Evolutionary conservation across 257 asterid genomes (phyloP).

Genomic region (Ilex aquifolium): DNA sequence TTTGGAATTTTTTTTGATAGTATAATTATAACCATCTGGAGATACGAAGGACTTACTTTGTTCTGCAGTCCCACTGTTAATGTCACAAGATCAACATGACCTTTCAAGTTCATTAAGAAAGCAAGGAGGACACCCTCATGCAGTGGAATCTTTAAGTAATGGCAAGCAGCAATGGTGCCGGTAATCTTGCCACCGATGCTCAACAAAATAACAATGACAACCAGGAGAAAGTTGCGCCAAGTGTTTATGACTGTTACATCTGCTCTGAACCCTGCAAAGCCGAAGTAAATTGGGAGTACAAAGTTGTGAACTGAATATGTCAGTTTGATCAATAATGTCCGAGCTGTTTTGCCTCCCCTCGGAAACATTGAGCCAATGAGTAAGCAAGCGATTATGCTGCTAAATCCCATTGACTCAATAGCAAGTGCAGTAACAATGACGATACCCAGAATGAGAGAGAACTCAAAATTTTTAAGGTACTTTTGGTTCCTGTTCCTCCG

Average conservation of each 20-base stretch:
- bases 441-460: slow-evolving; percentile 55
- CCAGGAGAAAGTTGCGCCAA: slow-evolving; percentile 39
- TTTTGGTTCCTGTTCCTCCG: slow-evolving; percentile 67
- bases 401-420: slow-evolving; percentile 71
- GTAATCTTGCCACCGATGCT: slow-evolving; percentile 91
- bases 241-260: slow-evolving; percentile 48
- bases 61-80: slow-evolving; percentile 50
- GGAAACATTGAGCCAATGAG: slow-evolving; percentile 84
- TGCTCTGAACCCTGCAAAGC: slow-evolving; percentile 86
- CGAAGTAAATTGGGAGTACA: slow-evolving; percentile 87
- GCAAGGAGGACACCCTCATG: slow-evolving; percentile 89
- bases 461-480: slow-evolving; percentile 71
- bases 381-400: slow-evolving; percentile 80
- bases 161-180: slow-evolving; percentile 80
- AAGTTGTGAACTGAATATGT: slow-evolving; percentile 75
- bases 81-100: slow-evolving; percentile 83
- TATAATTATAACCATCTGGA: too few species aligned
- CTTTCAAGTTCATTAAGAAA: slow-evolving; percentile 92
- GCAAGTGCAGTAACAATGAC: slow-evolving; percentile 63
- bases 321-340: slow-evolving; percentile 76
- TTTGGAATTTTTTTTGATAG: too few species aligned
- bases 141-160: slow-evolving; percentile 69
- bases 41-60: slow-evolving; percentile 37
- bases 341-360: slow-evolving; percentile 81
- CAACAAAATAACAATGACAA: slow-evolving; percentile 52